These are phyloP conservation scores for Mucor irregularis DNA, from an alignment of 371 early-diverging fungal genomes.

Conservation along the genomic window DNA sequence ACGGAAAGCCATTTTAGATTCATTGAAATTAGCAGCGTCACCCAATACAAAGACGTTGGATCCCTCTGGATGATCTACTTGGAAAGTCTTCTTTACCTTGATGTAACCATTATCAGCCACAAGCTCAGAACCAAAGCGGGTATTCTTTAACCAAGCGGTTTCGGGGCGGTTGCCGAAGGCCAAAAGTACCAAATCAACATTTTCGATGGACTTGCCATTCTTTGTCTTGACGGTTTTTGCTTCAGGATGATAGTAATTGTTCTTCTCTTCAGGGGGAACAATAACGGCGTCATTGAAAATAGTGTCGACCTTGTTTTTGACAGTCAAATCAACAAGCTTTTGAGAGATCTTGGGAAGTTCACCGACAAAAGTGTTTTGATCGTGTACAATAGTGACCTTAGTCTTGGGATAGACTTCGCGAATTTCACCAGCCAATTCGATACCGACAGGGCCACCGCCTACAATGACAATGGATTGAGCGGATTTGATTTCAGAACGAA, in stretches of 20 bases:
- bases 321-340: constrained; percentile 25
- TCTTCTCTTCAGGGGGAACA: constrained; percentile 11
- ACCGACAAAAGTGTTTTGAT: constrained; percentile 25
- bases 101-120: constrained; percentile 20
- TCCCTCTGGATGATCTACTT: constrained; percentile 41
- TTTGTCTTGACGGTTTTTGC: constrained; percentile 21
- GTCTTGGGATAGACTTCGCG: constrained; percentile 37
- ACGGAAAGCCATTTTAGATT: constrained; percentile 53
- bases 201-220: constrained; percentile 29
- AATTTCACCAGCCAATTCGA: constrained; percentile 60
- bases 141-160: constrained; percentile 22
- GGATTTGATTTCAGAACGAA: constrained; percentile 32
- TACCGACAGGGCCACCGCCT: constrained; percentile 60
- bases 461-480: constrained; percentile 55
- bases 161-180: constrained; percentile 48
- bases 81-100: constrained; percentile 56
- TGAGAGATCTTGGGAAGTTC: constrained; percentile 27
- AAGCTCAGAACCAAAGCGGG: constrained; percentile 13
- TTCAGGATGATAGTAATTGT: constrained; percentile 6
- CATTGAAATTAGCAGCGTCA: constrained; percentile 54
- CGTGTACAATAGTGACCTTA: constrained; percentile 53
- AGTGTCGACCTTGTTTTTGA: constrained; percentile 39
- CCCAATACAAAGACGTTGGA: constrained; percentile 60
- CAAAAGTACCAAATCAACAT: constrained; percentile 52
- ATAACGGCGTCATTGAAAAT: constrained; percentile 52